phyloP scores from a whole-genome alignment of 2,329 filamentous ascomycete genomes.

The Monilinia polystroma region DNA sequence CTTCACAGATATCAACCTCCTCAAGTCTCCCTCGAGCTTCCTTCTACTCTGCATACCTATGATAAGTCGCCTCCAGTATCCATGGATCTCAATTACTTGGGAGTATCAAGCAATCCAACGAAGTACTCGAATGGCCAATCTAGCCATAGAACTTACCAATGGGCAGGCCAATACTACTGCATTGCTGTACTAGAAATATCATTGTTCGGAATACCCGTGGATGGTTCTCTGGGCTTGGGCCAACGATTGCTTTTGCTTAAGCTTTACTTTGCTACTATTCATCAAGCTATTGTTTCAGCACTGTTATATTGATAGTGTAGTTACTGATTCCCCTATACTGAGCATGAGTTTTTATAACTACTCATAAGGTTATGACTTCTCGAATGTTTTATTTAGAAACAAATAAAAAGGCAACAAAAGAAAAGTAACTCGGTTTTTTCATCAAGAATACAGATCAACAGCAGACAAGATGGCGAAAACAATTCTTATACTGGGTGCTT shows the following conservation, averaged over 20 bases:
- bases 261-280: constrained; percentile 10
- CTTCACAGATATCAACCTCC: not conserved
- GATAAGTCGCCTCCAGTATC: too few relatives aligned
- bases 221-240: not conserved
- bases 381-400: constrained; percentile 1
- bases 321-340: not conserved
- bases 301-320: not conserved
- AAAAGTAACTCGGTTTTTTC: not conserved
- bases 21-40: too few relatives aligned
- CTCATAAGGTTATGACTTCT: not conserved
- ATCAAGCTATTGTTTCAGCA: constrained; percentile 18
- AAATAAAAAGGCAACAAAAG: not conserved
- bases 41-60: too few relatives aligned
- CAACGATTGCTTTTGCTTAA: not conserved
- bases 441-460: not conserved
- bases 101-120: not conserved
- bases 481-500: constrained; percentile 55
- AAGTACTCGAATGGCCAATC: not conserved
- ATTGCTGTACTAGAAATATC: not conserved
- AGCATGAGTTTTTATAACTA: not conserved
- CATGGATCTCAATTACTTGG: too few relatives aligned
- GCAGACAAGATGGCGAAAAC: constrained; percentile 32
- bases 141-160: not conserved
- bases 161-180: not conserved
- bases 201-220: not conserved